Evolutionary conservation across 306 rosid species (phyloP).

Genomic region (Hippophae gyantsensis): DNA sequence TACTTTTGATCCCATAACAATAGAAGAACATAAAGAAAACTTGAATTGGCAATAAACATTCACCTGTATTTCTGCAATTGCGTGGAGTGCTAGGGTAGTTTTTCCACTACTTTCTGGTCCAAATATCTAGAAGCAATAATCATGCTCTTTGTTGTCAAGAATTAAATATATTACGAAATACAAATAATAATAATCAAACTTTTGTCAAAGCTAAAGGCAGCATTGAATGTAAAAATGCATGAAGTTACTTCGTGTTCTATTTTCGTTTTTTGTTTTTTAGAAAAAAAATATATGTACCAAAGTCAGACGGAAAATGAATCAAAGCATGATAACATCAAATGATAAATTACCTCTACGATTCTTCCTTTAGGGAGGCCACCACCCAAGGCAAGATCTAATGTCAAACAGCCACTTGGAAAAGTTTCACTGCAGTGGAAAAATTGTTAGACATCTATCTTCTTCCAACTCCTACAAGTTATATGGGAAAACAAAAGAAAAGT

Average conservation of each 20-base stretch:
- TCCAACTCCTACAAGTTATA: conserved; percentile 13
- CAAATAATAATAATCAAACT: too few relatives aligned
- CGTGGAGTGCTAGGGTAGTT: conserved; percentile 96
- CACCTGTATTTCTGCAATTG: conserved; percentile 96
- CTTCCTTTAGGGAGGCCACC: conserved; percentile 98
- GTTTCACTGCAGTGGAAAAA: conserved; percentile 67
- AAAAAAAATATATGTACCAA: background rate
- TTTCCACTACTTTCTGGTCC: conserved; percentile 99
- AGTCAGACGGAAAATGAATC: background rate
- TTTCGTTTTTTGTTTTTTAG: background rate
- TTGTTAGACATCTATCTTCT: conserved; percentile 10
- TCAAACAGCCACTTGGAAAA: conserved; percentile 96
- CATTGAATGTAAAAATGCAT: too few relatives aligned
- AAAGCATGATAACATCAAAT: background rate
- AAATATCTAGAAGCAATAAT: conserved; percentile 49
- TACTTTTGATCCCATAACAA: conserved; percentile 18
- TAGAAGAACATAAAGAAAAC: background rate
- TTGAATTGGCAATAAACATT: conserved; percentile 5
- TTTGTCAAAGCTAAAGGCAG: too few relatives aligned
- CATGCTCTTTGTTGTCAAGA: background rate
- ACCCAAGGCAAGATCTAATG: conserved; percentile 88
- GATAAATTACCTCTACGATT: conserved; percentile 78
- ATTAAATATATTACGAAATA: too few relatives aligned
- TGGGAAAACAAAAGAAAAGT: background rate
- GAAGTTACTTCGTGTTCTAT: too few relatives aligned